Evolutionary conservation across 2,329 filamentous ascomycete genomes (phyloP), one percentile per base, ranked within the genome.

Genomic region (Cercospora nicotianae): DNA sequence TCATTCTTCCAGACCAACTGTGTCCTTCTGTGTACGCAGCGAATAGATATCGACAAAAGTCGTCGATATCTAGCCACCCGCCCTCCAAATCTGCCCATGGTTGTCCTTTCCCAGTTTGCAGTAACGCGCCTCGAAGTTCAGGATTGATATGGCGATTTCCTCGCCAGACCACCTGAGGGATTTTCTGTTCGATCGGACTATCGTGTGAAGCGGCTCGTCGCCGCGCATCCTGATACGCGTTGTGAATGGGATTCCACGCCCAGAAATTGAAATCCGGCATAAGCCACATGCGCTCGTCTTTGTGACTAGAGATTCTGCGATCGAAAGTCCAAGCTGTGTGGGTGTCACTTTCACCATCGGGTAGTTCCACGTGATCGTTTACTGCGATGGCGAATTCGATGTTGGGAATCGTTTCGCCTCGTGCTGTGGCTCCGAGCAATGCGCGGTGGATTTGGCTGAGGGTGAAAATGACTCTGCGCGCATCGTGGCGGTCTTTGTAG

Each of bases 201-300:
- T 68, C 67, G 7, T 63, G 33, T 7, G 64, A 45, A 2, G 36
- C 39, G 7, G 67, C 63, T 23, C 45, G 61, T 39, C 53, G 30
- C 13, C 66, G 67, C 9, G 61, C 55, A 18, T 68, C 67, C 7
- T 68, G 60, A 39, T 69, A 68, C 8, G 66, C 48, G 53, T 67
- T 39, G 65, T 58, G 6, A 36, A 36, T 63, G 26, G 16, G 64
- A 23, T 42, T 36, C 63, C 67, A 60, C 12, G 81, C 78, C 81
- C 81, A 85, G 75, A 82, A 84, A 33, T 81, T 82, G 69, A 82
- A 84, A 31, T 81, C 82, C 66, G 84, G 83, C 77, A 85, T 84
- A 23, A 85, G 75, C 83, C 83, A 85, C 7, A 78, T 72, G 13
- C 74, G 72, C 28, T 83, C 79, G 10, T 78, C 74, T 10, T 78